These are phyloP conservation scores for Mycosphaerelloides madeirae DNA, from an alignment of 2,329 filamentous ascomycete species.

Conservation along the genomic window DNA sequence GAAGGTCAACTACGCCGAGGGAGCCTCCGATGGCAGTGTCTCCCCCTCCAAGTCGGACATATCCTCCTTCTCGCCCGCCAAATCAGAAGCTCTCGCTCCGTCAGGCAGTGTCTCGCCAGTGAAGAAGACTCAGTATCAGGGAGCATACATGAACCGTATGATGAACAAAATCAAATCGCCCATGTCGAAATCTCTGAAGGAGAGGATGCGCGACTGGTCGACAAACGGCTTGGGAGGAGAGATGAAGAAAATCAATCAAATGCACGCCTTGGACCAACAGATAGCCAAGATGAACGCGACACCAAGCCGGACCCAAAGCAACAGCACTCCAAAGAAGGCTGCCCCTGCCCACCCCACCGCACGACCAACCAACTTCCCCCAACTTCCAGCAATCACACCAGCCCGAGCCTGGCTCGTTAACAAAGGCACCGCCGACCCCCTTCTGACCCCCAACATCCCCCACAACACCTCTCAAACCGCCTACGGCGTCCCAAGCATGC, in stretches of 20 bases:
- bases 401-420: background rate
- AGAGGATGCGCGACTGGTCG: too few relatives aligned
- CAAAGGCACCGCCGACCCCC: background rate
- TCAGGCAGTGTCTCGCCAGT: too few relatives aligned
- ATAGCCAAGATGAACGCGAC: background rate
- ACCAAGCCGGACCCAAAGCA: background rate
- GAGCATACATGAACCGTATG: too few relatives aligned
- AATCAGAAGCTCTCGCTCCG: conserved; percentile 10
- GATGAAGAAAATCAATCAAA: background rate
- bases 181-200: too few relatives aligned
- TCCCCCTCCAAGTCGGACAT: conserved; percentile 16
- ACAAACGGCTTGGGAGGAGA: too few relatives aligned
- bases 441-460: background rate
- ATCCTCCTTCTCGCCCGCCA: conserved; percentile 12
- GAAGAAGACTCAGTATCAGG: too few relatives aligned
- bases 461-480: background rate
- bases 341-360: background rate
- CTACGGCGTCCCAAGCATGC: background rate
- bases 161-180: too few relatives aligned
- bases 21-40: conserved; percentile 10
- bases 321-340: background rate
- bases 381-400: too few relatives aligned
- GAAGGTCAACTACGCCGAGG: conserved; percentile 18
- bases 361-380: too few relatives aligned
- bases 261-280: background rate